Percentiles rank a stretch among this genome's conserved stretches.
Evolutionary conservation across 768 basidiomycete genomes (phyloP).

Genomic region (Inosperma sp.): DNA sequence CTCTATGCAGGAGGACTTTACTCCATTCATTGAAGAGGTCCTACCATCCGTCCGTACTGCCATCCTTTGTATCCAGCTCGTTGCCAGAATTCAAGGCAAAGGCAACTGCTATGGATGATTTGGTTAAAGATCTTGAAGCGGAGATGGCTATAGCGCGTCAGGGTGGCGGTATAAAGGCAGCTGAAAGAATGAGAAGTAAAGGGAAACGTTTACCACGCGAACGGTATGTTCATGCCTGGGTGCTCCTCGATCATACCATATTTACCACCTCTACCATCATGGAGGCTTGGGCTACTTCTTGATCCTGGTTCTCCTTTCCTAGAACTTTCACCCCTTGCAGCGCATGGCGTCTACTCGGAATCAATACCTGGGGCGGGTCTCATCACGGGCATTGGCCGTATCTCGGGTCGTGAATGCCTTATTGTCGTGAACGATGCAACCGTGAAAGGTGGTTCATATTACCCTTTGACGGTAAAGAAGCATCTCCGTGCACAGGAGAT

Average conservation of each 20-base stretch:
- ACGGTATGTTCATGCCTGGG: constrained; percentile 46
- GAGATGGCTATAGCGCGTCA: constrained; percentile 55
- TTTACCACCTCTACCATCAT: neutral
- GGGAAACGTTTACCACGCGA: constrained; percentile 84
- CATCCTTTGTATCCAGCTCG: constrained; percentile 62
- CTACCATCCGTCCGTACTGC: constrained; percentile 72
- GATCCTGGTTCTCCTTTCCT: constrained; percentile 88
- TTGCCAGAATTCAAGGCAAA: constrained; percentile 70
- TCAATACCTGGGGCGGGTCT: constrained; percentile 85
- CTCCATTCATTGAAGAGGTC: constrained; percentile 20
- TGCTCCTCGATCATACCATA: neutral
- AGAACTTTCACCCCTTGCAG: constrained; percentile 82
- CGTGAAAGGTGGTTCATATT: constrained; percentile 90
- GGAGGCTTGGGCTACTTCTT: constrained; percentile 65
- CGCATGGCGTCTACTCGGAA: constrained; percentile 80
- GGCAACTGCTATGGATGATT: constrained; percentile 60
- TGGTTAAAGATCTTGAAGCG: constrained; percentile 60
- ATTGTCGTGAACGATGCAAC: constrained; percentile 93
- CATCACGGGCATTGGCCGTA: constrained; percentile 79
- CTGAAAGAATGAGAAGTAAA: constrained; percentile 66
- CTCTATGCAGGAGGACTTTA: constrained; percentile 17
- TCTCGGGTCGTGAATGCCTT: constrained; percentile 80
- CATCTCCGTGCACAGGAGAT: constrained; percentile 93
- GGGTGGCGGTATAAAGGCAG: constrained; percentile 74
- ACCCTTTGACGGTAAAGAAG: constrained; percentile 92